Base-by-base conservation (phyloP, 1,284 basidiomycete genomes). In the Moesziomyces parantarcticus region DNA sequence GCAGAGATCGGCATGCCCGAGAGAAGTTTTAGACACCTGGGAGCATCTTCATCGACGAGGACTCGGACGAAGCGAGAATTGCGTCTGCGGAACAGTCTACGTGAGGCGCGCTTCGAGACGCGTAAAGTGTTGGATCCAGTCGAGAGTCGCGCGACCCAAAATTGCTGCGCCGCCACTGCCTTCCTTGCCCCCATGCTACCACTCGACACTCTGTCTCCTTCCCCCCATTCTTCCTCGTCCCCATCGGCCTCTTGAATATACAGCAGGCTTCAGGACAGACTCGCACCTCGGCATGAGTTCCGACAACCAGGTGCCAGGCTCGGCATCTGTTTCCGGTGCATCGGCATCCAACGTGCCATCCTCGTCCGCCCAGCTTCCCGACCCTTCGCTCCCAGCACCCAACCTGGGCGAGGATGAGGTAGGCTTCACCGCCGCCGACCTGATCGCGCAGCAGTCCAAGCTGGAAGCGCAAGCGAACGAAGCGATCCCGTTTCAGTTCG, bases 391-490 rank as follows among this genome's bases (percentile, higher is more conserved):
- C 14, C 75, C 76, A 5, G 67, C 76, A 16, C 76, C 76, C 3
- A 56, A 74, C 25, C 44, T 78, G 29, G 50, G 54, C 36, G 58
- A 64, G 23, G 61, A 75, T 41, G 79, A 79, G 11, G 49, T 53
- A 0, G 81, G 80, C 11, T 80, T 84, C 56, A 84, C 79, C 22
- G 84, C 84, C 7, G 64, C 63, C 23, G 84, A 85, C 53, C 62
- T 85, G 14, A 72, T 85, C 29, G 77, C 78, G 0, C 80, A 78
- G 5, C 84, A 85, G 51, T 73, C 76, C 1, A 74, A 73, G 13
- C 69, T 85, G 14, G 85, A 85, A 47, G 75, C 66, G 4, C 82
- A 85, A 41, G 85, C 85, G 3, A 60, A 76, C 25, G 84, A 85
- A 32, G 82, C 80, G 1, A 76, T 85, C 26, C 85, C 84, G 1